Conservation (phyloP, 208 protist species). For the Novymonas esmeraldas region DNA sequence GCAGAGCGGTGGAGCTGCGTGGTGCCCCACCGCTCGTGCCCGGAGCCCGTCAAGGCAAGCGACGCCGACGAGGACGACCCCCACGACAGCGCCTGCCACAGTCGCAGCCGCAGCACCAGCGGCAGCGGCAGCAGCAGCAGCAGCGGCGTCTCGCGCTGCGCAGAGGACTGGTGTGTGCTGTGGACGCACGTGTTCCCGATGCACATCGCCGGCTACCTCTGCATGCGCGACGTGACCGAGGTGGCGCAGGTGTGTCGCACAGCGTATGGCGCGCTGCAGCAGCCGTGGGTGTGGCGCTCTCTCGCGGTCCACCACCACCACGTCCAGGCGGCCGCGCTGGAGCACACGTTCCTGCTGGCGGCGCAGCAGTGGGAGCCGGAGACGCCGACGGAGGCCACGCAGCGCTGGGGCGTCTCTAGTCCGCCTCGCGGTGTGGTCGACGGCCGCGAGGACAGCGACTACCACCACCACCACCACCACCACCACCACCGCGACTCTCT, state of each 20-base stretch:
- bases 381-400: neutral
- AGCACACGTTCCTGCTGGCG: slow-evolving; percentile 8
- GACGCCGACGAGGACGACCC: neutral
- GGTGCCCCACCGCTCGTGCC: neutral
- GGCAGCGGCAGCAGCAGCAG: neutral
- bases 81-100: neutral
- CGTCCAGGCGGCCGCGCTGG: slow-evolving; percentile 15
- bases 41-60: neutral
- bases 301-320: slow-evolving; percentile 22
- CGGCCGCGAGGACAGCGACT: no score
- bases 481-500: neutral
- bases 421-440: no score
- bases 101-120: neutral
- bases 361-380: slow-evolving; percentile 17
- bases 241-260: slow-evolving; percentile 27
- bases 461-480: no score
- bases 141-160: neutral
- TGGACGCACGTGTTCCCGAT: slow-evolving; percentile 38
- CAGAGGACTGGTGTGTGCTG: slow-evolving; percentile 20
- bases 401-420: neutral
- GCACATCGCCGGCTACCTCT: slow-evolving; percentile 33
- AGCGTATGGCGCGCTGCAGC: slow-evolving; percentile 3
- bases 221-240: slow-evolving; percentile 26
- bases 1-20: neutral
- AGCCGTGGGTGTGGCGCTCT: slow-evolving; percentile 44